Evolutionary conservation across 2,329 filamentous ascomycete species (phyloP), one percentile per base, ranked within the genome.

Genomic region (Fusarium napiforme): DNA sequence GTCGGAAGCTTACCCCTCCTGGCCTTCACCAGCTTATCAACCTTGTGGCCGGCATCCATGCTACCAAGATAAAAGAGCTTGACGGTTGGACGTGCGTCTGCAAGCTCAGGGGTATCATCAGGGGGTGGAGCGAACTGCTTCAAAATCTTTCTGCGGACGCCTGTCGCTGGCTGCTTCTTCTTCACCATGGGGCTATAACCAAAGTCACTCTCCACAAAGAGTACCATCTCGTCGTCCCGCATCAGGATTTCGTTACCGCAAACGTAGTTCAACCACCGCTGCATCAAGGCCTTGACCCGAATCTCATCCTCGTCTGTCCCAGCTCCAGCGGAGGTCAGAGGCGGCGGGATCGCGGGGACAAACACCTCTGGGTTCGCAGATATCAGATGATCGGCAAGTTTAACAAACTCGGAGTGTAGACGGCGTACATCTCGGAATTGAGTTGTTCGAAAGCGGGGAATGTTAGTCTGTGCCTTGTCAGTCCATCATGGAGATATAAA

Each of bases 151-250:
- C 96, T 90, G 72, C 96, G 91, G 76, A 99, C 94, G 47, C 96
- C 96, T 4, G 96, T 99, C 14, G 96, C 96, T 28, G 96, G 96
- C 82, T 99, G 96, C 86, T 97, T 97, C 88, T 95, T 94, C 82
- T 96, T 92, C 52, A 98, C 92, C 79, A 98, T 93, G 3, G 96
- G 96, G 79, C 95, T 98, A 83, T 99, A 99, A 45, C 96, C 96
- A 82, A 98, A 98, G 82, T 99, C 96, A 80, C 94, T 97, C 84
- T 99, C 96, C n/a, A 99, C 95, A 78, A 99, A 99, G 68, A 98
- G 91, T 9, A 98, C 91, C 91, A 98, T 96, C 84, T 99, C 96
- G 71, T 98, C 96, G 80, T 99, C 96, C 71, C 93, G 91, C 87
- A 97, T 97, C 12, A 99, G 89, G 2, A 97, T 91, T 40, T 98